phyloP scores from a whole-genome alignment of 2,329 filamentous ascomycete species.

The Sphaerulina populicola region DNA sequence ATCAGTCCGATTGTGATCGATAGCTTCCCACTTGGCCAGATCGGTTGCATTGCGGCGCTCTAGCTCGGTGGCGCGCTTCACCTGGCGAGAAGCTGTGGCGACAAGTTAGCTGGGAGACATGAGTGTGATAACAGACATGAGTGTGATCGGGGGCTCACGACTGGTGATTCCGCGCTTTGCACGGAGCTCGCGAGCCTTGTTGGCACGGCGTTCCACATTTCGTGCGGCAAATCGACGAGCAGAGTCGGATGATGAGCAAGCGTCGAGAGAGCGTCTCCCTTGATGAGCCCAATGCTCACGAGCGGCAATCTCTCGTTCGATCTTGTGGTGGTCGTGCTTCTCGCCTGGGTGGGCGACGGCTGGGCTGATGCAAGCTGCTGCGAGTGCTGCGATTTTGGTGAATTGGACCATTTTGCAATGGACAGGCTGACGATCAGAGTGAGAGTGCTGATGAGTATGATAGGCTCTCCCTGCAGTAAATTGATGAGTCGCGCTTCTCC shows the following conservation, averaged over 20 bases:
- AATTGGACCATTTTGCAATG: constrained; percentile 12
- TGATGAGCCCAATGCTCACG: constrained; percentile 21
- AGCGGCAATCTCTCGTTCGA: constrained; percentile 29
- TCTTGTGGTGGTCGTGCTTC: constrained; percentile 27
- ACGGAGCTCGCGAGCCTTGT: constrained; percentile 10
- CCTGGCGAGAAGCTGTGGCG: constrained; percentile 4
- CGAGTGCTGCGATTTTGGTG: constrained; percentile 14
- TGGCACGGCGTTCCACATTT: constrained; percentile 14
- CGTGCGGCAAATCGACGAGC: constrained; percentile 12
- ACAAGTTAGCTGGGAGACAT: background rate
- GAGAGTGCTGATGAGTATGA: constrained; percentile 1
- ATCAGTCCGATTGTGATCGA: constrained; percentile 27
- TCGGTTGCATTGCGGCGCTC: constrained; percentile 17
- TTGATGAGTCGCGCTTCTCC: background rate
- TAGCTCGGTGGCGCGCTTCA: constrained; percentile 14
- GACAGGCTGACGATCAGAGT: constrained; percentile 4
- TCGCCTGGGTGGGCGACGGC: constrained; percentile 31
- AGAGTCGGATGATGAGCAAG: constrained; percentile 11
- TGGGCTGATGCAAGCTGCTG: constrained; percentile 15
- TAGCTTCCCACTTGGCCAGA: constrained; percentile 28
- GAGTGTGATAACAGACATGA: background rate
- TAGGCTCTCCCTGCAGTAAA: background rate
- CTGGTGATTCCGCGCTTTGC: constrained; percentile 14
- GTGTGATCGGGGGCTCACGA: background rate
- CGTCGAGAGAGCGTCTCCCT: constrained; percentile 14